phyloP scores from a whole-genome alignment of 2,329 filamentous ascomycete genomes.

The Colletotrichum aenigma region DNA sequence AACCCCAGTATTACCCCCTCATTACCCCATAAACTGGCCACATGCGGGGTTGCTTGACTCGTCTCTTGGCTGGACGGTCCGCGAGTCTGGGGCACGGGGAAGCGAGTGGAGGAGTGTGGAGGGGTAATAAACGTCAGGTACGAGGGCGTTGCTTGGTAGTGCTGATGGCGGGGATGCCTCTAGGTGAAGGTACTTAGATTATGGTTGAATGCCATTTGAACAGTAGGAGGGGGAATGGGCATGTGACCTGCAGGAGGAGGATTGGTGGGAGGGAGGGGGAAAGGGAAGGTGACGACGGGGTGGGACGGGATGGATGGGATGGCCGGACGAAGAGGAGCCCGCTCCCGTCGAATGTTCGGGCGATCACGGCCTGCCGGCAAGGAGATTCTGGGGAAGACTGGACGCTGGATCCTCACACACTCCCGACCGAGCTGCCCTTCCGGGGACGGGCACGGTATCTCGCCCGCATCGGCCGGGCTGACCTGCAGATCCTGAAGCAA shows the following conservation, averaged over 20 bases:
- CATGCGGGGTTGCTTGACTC: constrained; percentile 19
- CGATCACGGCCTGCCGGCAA: constrained; percentile 10
- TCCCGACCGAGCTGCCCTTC: neutral
- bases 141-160: neutral
- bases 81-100: constrained; percentile 14
- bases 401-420: neutral
- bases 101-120: neutral
- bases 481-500: constrained; percentile 10
- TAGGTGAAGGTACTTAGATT: neutral
- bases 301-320: neutral
- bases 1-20: constrained; percentile 20
- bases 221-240: neutral
- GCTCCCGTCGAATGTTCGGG: neutral
- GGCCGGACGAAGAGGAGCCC: neutral
- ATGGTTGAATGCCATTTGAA: neutral
- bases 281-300: neutral
- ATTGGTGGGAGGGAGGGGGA: neutral
- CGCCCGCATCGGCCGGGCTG: neutral
- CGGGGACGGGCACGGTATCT: neutral
- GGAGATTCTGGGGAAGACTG: neutral
- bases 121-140: neutral
- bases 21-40: constrained; percentile 20
- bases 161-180: neutral
- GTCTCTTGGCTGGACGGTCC: constrained; percentile 9
- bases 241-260: neutral